A percentile compares a stretch with the other conserved stretches of the same genome.
These are phyloP conservation scores for Schizothecium vesticola DNA, from an alignment of 495 filamentous ascomycete genomes.

Conservation along the genomic window DNA sequence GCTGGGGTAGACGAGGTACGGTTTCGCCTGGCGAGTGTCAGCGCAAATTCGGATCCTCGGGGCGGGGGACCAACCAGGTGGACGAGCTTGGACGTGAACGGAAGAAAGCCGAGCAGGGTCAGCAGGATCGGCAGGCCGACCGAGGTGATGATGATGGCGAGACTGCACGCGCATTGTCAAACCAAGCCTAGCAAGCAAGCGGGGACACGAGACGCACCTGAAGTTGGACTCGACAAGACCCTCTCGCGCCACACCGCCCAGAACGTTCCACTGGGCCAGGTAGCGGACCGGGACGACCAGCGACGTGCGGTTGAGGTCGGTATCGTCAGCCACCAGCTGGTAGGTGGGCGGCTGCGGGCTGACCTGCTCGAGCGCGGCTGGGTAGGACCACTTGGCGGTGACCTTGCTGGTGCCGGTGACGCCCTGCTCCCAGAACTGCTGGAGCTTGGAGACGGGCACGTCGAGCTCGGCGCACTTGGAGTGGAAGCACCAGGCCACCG, in stretches of 20 bases:
- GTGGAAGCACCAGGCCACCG: background rate
- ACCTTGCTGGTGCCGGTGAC: background rate
- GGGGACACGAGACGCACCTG: too few species aligned
- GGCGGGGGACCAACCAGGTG: too few species aligned
- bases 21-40: too few species aligned
- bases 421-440: background rate
- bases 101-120: background rate
- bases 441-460: background rate
- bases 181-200: too few species aligned
- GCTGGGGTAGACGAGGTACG: conserved; percentile 21
- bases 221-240: background rate
- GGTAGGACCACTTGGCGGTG: background rate
- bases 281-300: background rate
- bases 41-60: too few species aligned
- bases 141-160: background rate
- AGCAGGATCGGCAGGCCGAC: background rate
- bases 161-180: too few species aligned
- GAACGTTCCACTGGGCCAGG: background rate
- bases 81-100: background rate
- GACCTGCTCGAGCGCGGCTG: background rate
- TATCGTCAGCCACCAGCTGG: background rate
- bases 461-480: background rate
- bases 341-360: background rate
- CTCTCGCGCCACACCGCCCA: background rate
- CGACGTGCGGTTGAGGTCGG: background rate